These are phyloP conservation scores for Sporothrix globosa DNA, from an alignment of 2,329 filamentous ascomycete species.

Conservation along the genomic window DNA sequence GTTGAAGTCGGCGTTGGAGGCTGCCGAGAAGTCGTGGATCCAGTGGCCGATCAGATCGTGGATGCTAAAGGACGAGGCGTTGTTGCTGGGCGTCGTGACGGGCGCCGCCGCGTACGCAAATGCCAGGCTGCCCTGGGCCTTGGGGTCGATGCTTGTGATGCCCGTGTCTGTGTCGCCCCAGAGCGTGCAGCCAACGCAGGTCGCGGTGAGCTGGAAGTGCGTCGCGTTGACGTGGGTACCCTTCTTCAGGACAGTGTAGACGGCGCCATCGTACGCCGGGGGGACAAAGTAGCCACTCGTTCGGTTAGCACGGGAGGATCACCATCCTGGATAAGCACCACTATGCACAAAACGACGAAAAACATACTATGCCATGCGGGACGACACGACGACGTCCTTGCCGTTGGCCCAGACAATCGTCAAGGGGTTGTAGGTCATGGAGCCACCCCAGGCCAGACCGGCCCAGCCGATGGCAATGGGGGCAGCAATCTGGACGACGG, in stretches of 20 bases:
- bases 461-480: constrained; percentile 53
- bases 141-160: constrained; percentile 46
- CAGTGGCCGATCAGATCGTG: constrained; percentile 51
- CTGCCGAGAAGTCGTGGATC: constrained; percentile 45
- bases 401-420: constrained; percentile 52
- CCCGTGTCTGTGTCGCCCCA: constrained; percentile 50
- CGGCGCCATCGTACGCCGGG: constrained; percentile 40
- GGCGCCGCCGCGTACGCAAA: constrained; percentile 47
- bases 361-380: constrained; percentile 52
- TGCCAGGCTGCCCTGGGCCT: constrained; percentile 46
- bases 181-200: constrained; percentile 49
- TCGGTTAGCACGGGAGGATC: no score
- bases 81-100: constrained; percentile 46
- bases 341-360: no score
- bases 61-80: constrained; percentile 47
- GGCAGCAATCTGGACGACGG: constrained; percentile 49
- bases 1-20: constrained; percentile 44
- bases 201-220: constrained; percentile 48
- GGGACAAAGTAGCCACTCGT: constrained; percentile 46
- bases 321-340: background rate
- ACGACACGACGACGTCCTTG: constrained; percentile 47
- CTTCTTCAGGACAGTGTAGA: constrained; percentile 43
- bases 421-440: constrained; percentile 54
- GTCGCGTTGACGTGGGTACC: constrained; percentile 48
- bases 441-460: constrained; percentile 54